Base-by-base conservation (phyloP, 1,284 basidiomycete species). In the Pascua sp. region DNA sequence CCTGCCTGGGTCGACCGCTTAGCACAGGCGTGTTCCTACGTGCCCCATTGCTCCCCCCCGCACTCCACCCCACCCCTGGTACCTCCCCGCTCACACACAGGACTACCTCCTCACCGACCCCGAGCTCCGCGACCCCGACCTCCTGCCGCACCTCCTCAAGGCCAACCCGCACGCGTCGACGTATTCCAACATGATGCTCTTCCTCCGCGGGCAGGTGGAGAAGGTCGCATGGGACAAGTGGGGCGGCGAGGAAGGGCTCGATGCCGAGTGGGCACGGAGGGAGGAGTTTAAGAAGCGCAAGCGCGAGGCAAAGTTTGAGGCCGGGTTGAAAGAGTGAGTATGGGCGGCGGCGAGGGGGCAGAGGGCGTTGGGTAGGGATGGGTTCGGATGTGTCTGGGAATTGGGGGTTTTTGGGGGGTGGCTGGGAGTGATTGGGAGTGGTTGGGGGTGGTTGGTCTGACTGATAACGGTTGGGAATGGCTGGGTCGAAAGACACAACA, bases 121-220 rank as follows among this genome's bases (percentile, higher is more conserved):
- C 24, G 96, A 99, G 75, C 82, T 99, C 39, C 86, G 88, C 54
- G 96, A 99, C 72, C 85, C 89, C 65, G 92, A 97, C 66, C 79
- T 90, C 17, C 83, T 99, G 61, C 95, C 94, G 0, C 96, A 99
- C 76, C 81, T 98, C 16, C 82, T 99, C 51, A 93, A 94, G 71
- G 89, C 92, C 4, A 99, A 98, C 71, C 96, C 96, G 2, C 94
- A 98, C 79, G 90, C 91, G 63, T 90, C 92, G 18, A 96, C 92
- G 0, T 98, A 92, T 73, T 89, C 89, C 49, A 98, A 98, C 80
- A 98, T 98, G 96, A 98, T 98, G 96, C 83, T 99, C 24, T 99
- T 92, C 78, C 82, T 98, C 8, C 86, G 96, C 24, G 87, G 81
- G 67, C 94, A 97, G 77, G 93, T 98, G 4, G 96, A 98, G 75